Evolutionary conservation across 768 basidiomycete species (phyloP).

Genomic region (Boletellus emodensis): DNA sequence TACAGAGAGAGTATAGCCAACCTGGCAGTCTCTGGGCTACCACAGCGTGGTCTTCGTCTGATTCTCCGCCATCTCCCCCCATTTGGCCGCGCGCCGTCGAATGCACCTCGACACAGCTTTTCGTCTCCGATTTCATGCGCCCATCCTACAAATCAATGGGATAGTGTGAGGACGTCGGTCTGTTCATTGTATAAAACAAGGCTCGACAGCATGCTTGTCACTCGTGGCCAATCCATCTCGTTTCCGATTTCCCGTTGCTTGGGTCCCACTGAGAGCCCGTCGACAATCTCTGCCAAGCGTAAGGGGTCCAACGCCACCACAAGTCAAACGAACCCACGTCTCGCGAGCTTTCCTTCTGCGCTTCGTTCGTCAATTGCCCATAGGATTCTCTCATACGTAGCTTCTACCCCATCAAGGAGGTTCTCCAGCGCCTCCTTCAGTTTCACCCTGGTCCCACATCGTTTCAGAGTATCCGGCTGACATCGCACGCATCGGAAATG

Average conservation of each 20-base stretch:
- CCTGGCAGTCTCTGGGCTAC: no score
- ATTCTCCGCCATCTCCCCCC: neutral
- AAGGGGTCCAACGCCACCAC: neutral
- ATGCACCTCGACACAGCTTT: neutral
- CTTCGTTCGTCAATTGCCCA: neutral
- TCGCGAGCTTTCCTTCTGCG: neutral
- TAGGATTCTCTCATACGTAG: neutral
- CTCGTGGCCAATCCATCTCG: neutral
- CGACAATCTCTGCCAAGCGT: neutral
- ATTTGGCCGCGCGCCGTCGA: neutral
- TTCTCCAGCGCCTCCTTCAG: neutral
- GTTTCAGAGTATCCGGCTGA: neutral
- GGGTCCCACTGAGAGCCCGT: neutral
- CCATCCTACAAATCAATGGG: neutral
- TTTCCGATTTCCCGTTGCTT: neutral
- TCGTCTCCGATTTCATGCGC: neutral
- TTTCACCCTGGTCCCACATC: neutral
- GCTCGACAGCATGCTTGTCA: neutral
- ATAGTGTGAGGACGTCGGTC: neutral
- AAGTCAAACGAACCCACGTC: neutral
- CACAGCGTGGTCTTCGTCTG: no score
- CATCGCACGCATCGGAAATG: slow-evolving; percentile 2
- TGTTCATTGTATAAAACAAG: neutral
- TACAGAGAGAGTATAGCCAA: neutral
- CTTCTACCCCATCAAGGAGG: neutral